A percentile compares a stretch with the other conserved stretches of the same genome.
phyloP scores from a whole-genome alignment of 805 yeast species.

The Priceomyces melissophilus region DNA sequence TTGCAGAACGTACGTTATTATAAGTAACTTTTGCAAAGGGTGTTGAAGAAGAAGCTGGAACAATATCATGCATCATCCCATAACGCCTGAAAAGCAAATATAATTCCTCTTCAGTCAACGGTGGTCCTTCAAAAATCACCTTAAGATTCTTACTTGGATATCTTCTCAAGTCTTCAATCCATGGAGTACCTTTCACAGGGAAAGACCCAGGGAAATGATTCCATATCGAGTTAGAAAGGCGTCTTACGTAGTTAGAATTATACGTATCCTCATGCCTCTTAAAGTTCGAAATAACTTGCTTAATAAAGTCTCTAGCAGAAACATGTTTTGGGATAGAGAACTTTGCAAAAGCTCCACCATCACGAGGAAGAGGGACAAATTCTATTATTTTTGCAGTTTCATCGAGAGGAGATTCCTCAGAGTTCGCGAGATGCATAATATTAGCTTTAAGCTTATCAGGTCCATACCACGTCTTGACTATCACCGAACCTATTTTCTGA shows the following conservation, averaged over 20 bases:
- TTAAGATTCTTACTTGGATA: slow-evolving; percentile 62
- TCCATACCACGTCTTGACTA: slow-evolving; percentile 12
- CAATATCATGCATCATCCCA: slow-evolving; percentile 76
- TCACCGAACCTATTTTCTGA: slow-evolving; percentile 17
- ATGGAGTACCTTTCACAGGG: slow-evolving; percentile 87
- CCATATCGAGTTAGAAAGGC: slow-evolving; percentile 10
- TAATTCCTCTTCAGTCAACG: slow-evolving; percentile 74
- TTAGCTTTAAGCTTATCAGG: slow-evolving; percentile 14
- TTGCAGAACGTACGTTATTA: slow-evolving; percentile 60
- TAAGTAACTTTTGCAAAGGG: slow-evolving; percentile 53
- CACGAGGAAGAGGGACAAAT: slow-evolving; percentile 69
- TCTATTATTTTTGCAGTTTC: slow-evolving; percentile 44
- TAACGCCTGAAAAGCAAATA: slow-evolving; percentile 82
- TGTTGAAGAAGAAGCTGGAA: slow-evolving; percentile 45
- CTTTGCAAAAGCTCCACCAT: slow-evolving; percentile 92
- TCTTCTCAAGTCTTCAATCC: slow-evolving; percentile 91
- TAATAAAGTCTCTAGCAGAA: slow-evolving; percentile 51
- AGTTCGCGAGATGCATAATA: slow-evolving; percentile 7
- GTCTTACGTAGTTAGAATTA: slow-evolving; percentile 7
- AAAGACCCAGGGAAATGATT: slow-evolving; percentile 47
- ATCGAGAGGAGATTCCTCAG: slow-evolving; percentile 26
- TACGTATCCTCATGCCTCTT: slow-evolving; percentile 14
- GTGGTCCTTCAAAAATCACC: slow-evolving; percentile 73
- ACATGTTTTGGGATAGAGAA: slow-evolving; percentile 55
- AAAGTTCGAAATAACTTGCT: slow-evolving; percentile 48